Percentiles rank a stretch among this genome's conserved stretches.
Evolutionary conservation across 2,329 filamentous ascomycete species (phyloP).

Genomic region (Drechslerella coelobrocha): DNA sequence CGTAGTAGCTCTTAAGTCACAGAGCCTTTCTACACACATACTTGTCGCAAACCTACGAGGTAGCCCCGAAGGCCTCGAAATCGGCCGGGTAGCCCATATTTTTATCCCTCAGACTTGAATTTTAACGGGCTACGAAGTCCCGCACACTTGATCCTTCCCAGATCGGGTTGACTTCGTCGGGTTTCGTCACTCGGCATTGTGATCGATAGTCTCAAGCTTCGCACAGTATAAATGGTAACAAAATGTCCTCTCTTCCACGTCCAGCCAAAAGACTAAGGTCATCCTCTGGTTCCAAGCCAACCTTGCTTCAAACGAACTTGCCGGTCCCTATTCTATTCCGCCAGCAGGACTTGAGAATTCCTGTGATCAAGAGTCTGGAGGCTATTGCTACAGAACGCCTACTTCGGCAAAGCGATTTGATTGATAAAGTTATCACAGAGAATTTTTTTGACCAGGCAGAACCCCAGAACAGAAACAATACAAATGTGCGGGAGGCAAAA

Average conservation of each 20-base stretch:
- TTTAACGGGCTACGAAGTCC: too few relatives aligned
- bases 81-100: too few relatives aligned
- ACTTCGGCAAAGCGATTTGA: conserved; percentile 25
- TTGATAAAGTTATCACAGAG: conserved; percentile 38
- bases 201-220: neutral
- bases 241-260: conserved; percentile 30
- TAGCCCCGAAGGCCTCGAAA: neutral
- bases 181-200: neutral
- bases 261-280: conserved; percentile 43
- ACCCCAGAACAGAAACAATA: conserved; percentile 38
- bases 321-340: conserved; percentile 37
- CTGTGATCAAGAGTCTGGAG: conserved; percentile 32
- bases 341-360: conserved; percentile 17
- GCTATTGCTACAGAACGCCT: conserved; percentile 37
- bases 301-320: neutral
- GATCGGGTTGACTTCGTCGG: neutral
- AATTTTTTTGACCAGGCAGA: conserved; percentile 17
- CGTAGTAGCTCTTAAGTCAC: conserved; percentile 1
- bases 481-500: conserved; percentile 41
- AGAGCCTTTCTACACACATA: neutral
- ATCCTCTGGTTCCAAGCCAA: conserved; percentile 29
- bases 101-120: too few relatives aligned
- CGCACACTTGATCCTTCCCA: neutral
- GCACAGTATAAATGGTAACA: conserved; percentile 6
- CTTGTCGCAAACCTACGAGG: conserved; percentile 10